Base-by-base conservation (phyloP, 1,284 basidiomycete genomes). In the Phylloporus sp. region DNA sequence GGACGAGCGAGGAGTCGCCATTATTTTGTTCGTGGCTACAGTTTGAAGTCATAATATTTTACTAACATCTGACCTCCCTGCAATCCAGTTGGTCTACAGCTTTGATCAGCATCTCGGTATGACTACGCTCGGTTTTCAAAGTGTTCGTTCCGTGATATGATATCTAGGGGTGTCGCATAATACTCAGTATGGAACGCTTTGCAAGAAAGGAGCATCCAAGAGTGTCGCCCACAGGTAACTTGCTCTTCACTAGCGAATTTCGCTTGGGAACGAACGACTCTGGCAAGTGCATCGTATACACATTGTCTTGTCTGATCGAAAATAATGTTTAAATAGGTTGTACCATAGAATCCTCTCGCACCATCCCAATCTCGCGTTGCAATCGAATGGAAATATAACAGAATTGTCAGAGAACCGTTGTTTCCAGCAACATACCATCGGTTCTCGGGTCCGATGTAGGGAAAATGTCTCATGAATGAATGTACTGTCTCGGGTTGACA, bases 121-220 rank as follows among this genome's bases (percentile, higher is more conserved):
- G 66, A 40, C 7, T 46, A 20, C 18, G 17, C 49, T 40, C 37
- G 0, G 3, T 51, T 56, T 44, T 4, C 13, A 60, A 31, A 17
- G 24, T 6, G 24, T 26, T 44, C 24, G 31, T 18, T 63, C 34
- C 34, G 32, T 37, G 31, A 56, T 24, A 24, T 46, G 20, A 6
- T 12, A 20, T 51, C n/a, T 28, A 71, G 70, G 70, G 71, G 1
- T 71, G 69, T 58, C 60, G 47, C 29, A 56, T 70, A 61, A 56
- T 74, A 52, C 46, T 71, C 2, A 67, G 62, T 15, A 71, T 74
- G 70, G 72, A 70, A 22, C 60, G 67, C 47, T 68, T 74, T 6
- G 67, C 63, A 39, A 67, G 58, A 49, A 62, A 10, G 29, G 49
- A 60, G 29, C 39, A 31, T 17, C 26, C 44, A n/a, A 29, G 12